phyloP scores from a whole-genome alignment of 208 protist genomes.

The Crithidia acanthocephali region DNA sequence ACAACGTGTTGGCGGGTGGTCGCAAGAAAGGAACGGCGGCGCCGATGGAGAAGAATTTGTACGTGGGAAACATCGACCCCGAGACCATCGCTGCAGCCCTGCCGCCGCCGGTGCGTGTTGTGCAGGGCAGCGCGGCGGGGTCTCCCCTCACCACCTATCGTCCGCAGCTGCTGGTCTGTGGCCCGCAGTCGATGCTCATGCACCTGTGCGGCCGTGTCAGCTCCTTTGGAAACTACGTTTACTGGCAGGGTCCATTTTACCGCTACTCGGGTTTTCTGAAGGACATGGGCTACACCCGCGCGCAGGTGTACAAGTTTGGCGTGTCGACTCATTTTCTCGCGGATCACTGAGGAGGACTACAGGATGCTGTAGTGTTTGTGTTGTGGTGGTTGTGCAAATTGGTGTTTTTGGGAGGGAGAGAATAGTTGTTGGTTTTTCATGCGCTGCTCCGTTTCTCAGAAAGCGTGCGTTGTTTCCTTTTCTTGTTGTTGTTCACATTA shows the following conservation, averaged over 20 bases:
- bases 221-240: slow-evolving; percentile 60
- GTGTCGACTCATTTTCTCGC: slow-evolving; percentile 82
- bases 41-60: slow-evolving; percentile 52
- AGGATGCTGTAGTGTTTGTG: not conserved
- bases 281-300: slow-evolving; percentile 84
- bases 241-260: slow-evolving; percentile 81
- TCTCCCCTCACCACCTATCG: slow-evolving; percentile 23
- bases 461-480: too few species aligned
- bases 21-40: slow-evolving; percentile 16
- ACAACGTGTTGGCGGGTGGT: slow-evolving; percentile 63
- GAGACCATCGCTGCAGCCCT: slow-evolving; percentile 50
- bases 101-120: slow-evolving; percentile 44
- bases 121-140: not conserved
- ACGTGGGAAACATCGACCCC: slow-evolving; percentile 77
- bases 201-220: slow-evolving; percentile 77
- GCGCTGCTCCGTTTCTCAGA: too few species aligned
- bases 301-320: slow-evolving; percentile 91
- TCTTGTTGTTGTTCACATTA: not conserved
- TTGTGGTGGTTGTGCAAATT: too few species aligned
- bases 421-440: too few species aligned
- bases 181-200: slow-evolving; percentile 74
- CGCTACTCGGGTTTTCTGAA: slow-evolving; percentile 81
- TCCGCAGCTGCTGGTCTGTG: slow-evolving; percentile 78
- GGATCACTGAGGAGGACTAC: slow-evolving; percentile 57
- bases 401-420: too few species aligned